These are phyloP conservation scores for Meira miltonrushii DNA, from an alignment of 1,284 basidiomycete genomes.

Conservation along the genomic window DNA sequence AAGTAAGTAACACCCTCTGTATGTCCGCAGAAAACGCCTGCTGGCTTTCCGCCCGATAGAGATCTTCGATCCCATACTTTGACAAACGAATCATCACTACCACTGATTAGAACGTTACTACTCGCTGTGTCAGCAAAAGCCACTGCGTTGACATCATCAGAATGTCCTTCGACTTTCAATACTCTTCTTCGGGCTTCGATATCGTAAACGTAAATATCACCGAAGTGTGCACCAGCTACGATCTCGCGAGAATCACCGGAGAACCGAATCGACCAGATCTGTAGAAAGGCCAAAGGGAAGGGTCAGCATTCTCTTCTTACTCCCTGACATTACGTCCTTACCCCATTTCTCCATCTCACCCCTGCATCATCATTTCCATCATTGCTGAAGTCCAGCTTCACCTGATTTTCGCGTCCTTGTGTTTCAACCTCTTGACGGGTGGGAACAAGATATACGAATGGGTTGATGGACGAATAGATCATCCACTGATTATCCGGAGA, in stretches of 20 bases:
- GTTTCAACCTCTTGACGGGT: slow-evolving; percentile 56
- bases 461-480: slow-evolving; percentile 63
- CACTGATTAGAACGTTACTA: slow-evolving; percentile 87
- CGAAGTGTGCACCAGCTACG: slow-evolving; percentile 60
- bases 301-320: neutral
- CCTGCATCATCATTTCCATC: slow-evolving; percentile 52
- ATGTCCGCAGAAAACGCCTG: slow-evolving; percentile 87
- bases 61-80: slow-evolving; percentile 96
- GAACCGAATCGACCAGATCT: slow-evolving; percentile 89
- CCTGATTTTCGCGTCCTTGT: slow-evolving; percentile 36
- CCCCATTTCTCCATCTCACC: slow-evolving; percentile 41
- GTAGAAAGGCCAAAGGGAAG: neutral
- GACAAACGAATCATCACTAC: slow-evolving; percentile 85
- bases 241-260: slow-evolving; percentile 93
- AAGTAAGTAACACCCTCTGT: slow-evolving; percentile 63
- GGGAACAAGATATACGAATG: slow-evolving; percentile 77
- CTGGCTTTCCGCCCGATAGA: slow-evolving; percentile 69
- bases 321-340: slow-evolving; percentile 23
- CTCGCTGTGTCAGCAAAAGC: slow-evolving; percentile 88
- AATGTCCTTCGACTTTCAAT: slow-evolving; percentile 76
- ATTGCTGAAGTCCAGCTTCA: slow-evolving; percentile 50
- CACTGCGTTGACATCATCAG: slow-evolving; percentile 85
- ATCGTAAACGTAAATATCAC: slow-evolving; percentile 80
- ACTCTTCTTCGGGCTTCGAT: slow-evolving; percentile 71
- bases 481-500: slow-evolving; percentile 87